phyloP scores from a whole-genome alignment of 108 stramenopile species.

The Nannochloropsis salina region DNA sequence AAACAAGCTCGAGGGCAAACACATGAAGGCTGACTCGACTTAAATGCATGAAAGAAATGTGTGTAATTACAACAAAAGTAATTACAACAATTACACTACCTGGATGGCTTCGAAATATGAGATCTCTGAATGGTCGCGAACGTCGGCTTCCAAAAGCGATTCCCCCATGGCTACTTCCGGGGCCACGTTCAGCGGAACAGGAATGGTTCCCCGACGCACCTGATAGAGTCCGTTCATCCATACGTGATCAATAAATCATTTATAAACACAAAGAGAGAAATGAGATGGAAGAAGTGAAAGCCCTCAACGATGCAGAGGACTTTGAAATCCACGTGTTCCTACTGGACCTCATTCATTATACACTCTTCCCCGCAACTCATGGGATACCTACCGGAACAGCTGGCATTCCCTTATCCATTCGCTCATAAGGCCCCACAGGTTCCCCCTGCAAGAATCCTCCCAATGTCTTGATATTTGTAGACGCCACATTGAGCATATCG shows the following conservation, averaged over 20 bases:
- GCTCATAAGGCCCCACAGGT: neutral
- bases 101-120: slow-evolving; percentile 9
- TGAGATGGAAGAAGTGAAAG: neutral
- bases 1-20: neutral
- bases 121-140: neutral
- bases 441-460: neutral
- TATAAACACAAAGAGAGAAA: neutral
- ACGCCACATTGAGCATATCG: neutral
- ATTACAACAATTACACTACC: neutral
- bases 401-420: neutral
- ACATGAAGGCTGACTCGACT: neutral
- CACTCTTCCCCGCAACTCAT: too few relatives aligned
- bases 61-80: too few relatives aligned
- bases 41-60: too few relatives aligned
- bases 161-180: neutral
- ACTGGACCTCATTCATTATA: too few relatives aligned
- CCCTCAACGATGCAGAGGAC: neutral
- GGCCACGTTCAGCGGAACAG: neutral
- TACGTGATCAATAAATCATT: neutral
- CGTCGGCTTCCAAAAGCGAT: neutral
- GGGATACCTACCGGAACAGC: neutral
- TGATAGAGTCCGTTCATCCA: neutral
- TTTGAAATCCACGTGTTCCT: too few relatives aligned
- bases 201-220: neutral
- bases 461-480: neutral